These are phyloP conservation scores for Lathyrus sativus DNA, from an alignment of 306 rosid genomes.

Conservation along the genomic window DNA sequence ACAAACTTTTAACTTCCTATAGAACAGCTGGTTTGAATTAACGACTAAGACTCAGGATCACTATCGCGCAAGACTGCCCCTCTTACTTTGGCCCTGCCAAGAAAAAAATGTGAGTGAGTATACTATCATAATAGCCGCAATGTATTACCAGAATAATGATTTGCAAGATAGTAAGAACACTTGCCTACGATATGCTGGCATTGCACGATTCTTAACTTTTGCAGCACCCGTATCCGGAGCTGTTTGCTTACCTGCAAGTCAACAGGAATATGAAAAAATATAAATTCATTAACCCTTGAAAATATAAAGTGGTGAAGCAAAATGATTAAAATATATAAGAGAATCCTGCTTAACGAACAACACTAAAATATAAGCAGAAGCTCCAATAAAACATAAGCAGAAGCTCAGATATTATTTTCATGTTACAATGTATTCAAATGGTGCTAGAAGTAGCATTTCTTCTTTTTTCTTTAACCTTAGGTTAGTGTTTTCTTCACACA, in stretches of 20 bases:
- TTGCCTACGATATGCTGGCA: conserved; percentile 74
- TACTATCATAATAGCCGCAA: not conserved
- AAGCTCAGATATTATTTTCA: conserved; percentile 17
- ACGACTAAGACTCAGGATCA: conserved; percentile 38
- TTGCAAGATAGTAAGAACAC: conserved; percentile 22
- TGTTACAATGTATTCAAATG: conserved; percentile 35
- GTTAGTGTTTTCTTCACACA: not conserved
- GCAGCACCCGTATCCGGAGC: conserved; percentile 41
- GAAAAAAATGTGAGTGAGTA: conserved; percentile 18
- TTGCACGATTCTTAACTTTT: conserved; percentile 57
- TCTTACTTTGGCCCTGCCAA: conserved; percentile 73
- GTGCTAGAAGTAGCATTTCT: conserved; percentile 10
- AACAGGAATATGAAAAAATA: conserved; percentile 2
- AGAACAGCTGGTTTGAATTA: conserved; percentile 1
- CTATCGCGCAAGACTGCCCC: conserved; percentile 70
- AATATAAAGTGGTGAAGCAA: conserved; percentile 7
- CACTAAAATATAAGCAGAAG: conserved; percentile 9
- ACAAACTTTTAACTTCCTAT: conserved; percentile 21
- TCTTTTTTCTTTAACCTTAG: not conserved
- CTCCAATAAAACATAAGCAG: conserved; percentile 16
- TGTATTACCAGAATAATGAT: not conserved
- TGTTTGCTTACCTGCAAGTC: conserved; percentile 52
- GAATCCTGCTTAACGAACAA: not conserved
- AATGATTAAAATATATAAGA: conserved; percentile 18
- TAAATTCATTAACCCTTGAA: not conserved